Percentiles rank a stretch among this genome's conserved stretches.
phyloP scores from a whole-genome alignment of 805 yeast species.

The Lipomyces starkeyi region DNA sequence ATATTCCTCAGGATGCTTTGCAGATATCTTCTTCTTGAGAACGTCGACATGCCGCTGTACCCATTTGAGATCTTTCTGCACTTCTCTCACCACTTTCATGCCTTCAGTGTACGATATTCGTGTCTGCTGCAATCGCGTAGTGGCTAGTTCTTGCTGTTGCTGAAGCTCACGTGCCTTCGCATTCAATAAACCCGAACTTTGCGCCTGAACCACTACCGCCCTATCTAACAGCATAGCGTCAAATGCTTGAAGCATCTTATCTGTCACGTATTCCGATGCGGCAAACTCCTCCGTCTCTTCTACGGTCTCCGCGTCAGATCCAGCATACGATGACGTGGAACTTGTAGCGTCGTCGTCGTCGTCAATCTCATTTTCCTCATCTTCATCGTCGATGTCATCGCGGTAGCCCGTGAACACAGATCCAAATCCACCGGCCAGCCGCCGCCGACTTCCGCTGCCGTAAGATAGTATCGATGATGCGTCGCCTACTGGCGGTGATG shows the following conservation, averaged over 20 bases:
- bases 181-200: slow-evolving; percentile 34
- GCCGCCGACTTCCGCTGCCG: slow-evolving; percentile 27
- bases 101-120: slow-evolving; percentile 32
- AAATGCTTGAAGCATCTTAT: slow-evolving; percentile 32
- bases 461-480: slow-evolving; percentile 28
- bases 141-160: slow-evolving; percentile 30
- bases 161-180: slow-evolving; percentile 32
- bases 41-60: slow-evolving; percentile 34
- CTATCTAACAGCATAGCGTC: slow-evolving; percentile 32
- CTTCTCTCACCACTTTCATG: slow-evolving; percentile 26
- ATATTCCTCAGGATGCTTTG: slow-evolving; percentile 27
- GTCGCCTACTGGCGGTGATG: slow-evolving; percentile 19
- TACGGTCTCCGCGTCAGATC: slow-evolving; percentile 34
- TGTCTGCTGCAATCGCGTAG: slow-evolving; percentile 20
- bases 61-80: slow-evolving; percentile 36
- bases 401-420: slow-evolving; percentile 1
- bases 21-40: slow-evolving; percentile 25
- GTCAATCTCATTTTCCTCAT: slow-evolving; percentile 10
- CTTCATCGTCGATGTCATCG: slow-evolving; percentile 7
- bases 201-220: slow-evolving; percentile 37
- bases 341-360: slow-evolving; percentile 21
- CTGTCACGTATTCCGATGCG: slow-evolving; percentile 33
- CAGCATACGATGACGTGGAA: slow-evolving; percentile 37
- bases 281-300: slow-evolving; percentile 28
- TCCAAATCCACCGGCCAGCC: slow-evolving; percentile 8